Percentiles rank a stretch among this genome's conserved stretches.
Evolutionary conservation across 1,284 basidiomycete species (phyloP).

Genomic region (Cystobasidiaceae sp.): DNA sequence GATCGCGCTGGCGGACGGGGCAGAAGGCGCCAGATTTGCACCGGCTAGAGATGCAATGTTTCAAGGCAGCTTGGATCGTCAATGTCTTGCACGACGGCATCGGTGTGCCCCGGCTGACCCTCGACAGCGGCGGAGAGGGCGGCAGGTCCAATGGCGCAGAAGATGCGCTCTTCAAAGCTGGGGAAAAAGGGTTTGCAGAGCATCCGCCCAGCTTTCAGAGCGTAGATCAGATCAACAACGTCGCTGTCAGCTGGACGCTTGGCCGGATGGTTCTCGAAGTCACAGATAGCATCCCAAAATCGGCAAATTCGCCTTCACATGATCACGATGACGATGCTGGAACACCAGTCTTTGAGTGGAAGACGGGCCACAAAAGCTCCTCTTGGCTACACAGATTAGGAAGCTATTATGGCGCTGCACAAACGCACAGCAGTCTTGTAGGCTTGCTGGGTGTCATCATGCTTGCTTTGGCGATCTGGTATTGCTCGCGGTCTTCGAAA

Average conservation of each 20-base stretch:
- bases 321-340: conserved; percentile 13
- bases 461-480: background rate
- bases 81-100: conserved; percentile 96
- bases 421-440: background rate
- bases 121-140: conserved; percentile 67
- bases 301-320: background rate
- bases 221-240: conserved; percentile 81
- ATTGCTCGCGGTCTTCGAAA: background rate
- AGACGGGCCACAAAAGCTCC: background rate
- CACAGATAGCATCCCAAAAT: conserved; percentile 21
- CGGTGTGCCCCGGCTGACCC: conserved; percentile 76
- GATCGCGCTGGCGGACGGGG: conserved; percentile 45
- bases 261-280: conserved; percentile 98
- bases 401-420: background rate
- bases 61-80: conserved; percentile 97
- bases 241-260: conserved; percentile 94
- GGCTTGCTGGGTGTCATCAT: background rate
- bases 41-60: conserved; percentile 93
- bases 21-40: conserved; percentile 63
- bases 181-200: conserved; percentile 68
- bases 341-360: conserved; percentile 27
- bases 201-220: conserved; percentile 73
- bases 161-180: conserved; percentile 65
- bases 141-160: conserved; percentile 53
- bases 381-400: conserved; percentile 11